Conservation (phyloP, 352 stramenopile species). For the Pythium vanterpoolii region DNA sequence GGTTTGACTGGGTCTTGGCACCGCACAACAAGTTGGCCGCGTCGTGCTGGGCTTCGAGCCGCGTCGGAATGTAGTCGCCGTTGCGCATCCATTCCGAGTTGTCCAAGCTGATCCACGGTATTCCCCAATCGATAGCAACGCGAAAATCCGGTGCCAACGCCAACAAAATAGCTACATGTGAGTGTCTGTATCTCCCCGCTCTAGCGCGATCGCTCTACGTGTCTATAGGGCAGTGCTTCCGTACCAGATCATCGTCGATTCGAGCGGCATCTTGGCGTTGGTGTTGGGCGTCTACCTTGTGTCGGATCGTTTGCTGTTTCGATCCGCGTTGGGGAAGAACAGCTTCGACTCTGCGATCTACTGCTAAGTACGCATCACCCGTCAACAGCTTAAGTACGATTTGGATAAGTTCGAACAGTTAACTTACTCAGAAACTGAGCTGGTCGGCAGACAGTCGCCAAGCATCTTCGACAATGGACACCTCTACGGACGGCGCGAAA, state of each 20-base stretch:
- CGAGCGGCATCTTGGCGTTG: conserved; percentile 65
- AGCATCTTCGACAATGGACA: background rate
- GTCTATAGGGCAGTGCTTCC: conserved; percentile 12
- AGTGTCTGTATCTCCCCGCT: conserved; percentile 7
- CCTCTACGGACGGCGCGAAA: conserved; percentile 13
- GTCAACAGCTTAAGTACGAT: conserved; percentile 17
- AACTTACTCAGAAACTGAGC: conserved; percentile 7
- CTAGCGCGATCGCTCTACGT: background rate
- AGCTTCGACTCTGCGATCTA: conserved; percentile 25
- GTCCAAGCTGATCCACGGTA: conserved; percentile 73
- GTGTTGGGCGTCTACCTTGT: background rate
- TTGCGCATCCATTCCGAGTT: conserved; percentile 99
- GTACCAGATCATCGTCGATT: conserved; percentile 88
- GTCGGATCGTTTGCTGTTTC: conserved; percentile 8
- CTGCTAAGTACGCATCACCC: conserved; percentile 17
- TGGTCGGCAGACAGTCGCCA: background rate
- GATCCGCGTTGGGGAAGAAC: conserved; percentile 24
- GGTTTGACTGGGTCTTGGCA: conserved; percentile 97
- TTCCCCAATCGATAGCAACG: conserved; percentile 6
- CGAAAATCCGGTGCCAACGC: background rate
- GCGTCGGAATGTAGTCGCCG: conserved; percentile 98
- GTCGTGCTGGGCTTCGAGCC: conserved; percentile 97
- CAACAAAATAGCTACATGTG: conserved; percentile 11
- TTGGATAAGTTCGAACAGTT: conserved; percentile 10
- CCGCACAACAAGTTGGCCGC: conserved; percentile 97